Evolutionary conservation across 768 basidiomycete species (phyloP).

Genomic region (Trametes maxima): DNA sequence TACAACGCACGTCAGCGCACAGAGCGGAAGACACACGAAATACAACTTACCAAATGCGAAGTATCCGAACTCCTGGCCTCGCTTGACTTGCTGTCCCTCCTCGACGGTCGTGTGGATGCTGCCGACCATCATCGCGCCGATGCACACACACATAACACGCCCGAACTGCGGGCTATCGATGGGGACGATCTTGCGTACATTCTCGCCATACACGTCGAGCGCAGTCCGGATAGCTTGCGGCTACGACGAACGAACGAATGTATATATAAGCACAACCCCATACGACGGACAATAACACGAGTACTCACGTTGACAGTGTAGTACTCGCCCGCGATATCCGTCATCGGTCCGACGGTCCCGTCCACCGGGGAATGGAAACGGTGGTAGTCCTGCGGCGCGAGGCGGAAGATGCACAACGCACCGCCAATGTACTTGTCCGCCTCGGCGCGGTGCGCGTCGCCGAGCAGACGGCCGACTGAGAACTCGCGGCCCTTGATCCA

Average conservation of each 20-base stretch:
- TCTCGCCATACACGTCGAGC: slow-evolving; percentile 93
- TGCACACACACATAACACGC: slow-evolving; percentile 86
- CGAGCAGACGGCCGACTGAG: slow-evolving; percentile 75
- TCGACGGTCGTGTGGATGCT: slow-evolving; percentile 86
- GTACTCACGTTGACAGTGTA: slow-evolving; percentile 88
- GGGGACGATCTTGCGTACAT: slow-evolving; percentile 88
- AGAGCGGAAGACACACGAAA: not conserved
- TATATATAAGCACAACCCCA: not conserved
- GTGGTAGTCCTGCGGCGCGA: slow-evolving; percentile 96
- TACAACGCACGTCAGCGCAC: slow-evolving; percentile 29
- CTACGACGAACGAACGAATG: slow-evolving; percentile 41
- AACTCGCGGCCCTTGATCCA: slow-evolving; percentile 99
- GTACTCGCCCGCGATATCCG: slow-evolving; percentile 86
- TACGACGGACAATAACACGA: not conserved
- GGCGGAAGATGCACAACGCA: slow-evolving; percentile 83
- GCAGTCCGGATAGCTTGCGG: slow-evolving; percentile 92
- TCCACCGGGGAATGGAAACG: slow-evolving; percentile 90
- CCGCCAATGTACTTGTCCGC: slow-evolving; percentile 77
- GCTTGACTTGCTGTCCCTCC: slow-evolving; percentile 77
- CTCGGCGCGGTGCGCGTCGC: slow-evolving; percentile 71
- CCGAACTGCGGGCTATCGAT: slow-evolving; percentile 92
- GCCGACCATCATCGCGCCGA: slow-evolving; percentile 96
- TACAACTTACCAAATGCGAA: slow-evolving; percentile 84
- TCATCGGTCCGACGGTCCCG: slow-evolving; percentile 81
- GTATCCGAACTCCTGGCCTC: slow-evolving; percentile 91